Conservation (phyloP, 139 green algal genomes). For the Chlamydomonas sp. region DNA sequence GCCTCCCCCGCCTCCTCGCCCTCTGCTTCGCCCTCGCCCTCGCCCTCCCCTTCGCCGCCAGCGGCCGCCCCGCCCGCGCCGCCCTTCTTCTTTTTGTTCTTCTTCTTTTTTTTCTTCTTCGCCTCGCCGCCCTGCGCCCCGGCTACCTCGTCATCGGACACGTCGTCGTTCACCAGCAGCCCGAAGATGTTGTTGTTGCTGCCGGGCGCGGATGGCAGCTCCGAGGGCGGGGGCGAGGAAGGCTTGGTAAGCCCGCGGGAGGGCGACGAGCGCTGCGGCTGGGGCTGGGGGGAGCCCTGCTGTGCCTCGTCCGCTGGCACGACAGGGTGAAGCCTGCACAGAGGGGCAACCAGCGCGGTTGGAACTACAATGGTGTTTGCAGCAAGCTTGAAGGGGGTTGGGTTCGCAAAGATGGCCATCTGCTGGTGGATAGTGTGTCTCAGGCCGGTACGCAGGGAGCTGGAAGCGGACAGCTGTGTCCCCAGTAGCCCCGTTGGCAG, state of each 20-base stretch:
- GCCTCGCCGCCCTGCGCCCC: neutral
- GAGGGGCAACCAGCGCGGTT: too few species aligned
- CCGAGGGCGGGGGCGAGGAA: neutral
- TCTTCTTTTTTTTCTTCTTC: conserved; percentile 56
- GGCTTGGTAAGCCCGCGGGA: neutral
- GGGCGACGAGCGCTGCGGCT: neutral
- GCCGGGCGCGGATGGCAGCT: neutral
- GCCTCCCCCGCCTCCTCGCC: neutral
- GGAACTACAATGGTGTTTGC: too few species aligned
- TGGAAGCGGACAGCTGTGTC: neutral
- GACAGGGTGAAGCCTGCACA: neutral
- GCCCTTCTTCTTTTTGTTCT: conserved; percentile 52
- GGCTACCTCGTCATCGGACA: conserved; percentile 14
- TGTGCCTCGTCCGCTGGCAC: neutral
- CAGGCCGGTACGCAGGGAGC: too few species aligned
- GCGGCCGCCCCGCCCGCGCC: neutral
- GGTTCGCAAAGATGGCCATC: too few species aligned
- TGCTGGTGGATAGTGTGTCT: too few species aligned
- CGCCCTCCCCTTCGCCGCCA: conserved; percentile 19
- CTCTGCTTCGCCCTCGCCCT: neutral
- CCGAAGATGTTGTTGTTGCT: conserved; percentile 17
- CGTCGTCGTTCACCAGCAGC: conserved; percentile 15
- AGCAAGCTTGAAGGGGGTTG: too few species aligned
- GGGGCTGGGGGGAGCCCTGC: too few species aligned
- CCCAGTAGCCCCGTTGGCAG: neutral